These are phyloP conservation scores for Citrus reticulata DNA, from an alignment of 345 rosid genomes.

Conservation along the genomic window DNA sequence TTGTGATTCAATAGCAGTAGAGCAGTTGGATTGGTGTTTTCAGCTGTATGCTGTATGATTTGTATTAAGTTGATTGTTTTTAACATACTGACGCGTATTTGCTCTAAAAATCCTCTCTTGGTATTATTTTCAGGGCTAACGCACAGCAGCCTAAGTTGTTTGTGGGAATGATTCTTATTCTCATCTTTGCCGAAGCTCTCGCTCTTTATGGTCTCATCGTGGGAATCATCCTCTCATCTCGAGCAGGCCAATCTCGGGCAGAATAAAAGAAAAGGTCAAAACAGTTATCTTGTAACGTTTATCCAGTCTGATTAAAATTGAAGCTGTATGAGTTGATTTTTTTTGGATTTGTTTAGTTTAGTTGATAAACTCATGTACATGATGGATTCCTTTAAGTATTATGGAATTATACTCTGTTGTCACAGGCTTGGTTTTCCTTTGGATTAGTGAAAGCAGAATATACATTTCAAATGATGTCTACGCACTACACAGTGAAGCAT, in stretches of 20 bases:
- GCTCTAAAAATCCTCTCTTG: not conserved
- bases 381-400: not conserved
- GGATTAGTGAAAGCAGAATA: not conserved
- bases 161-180: conserved; percentile 49
- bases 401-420: not conserved
- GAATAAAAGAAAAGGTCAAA: conserved; percentile 18
- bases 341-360: not conserved
- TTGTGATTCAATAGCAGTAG: not conserved
- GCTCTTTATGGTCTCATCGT: conserved; percentile 47
- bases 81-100: not conserved
- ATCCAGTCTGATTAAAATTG: not conserved
- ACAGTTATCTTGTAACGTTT: not conserved
- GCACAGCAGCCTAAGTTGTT: conserved; percentile 45
- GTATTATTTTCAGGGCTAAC: conserved; percentile 29
- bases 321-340: not conserved
- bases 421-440: not conserved
- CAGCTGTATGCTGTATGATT: not conserved
- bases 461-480: not conserved
- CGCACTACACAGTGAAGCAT: not conserved
- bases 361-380: not conserved
- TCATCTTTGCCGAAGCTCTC: conserved; percentile 42
- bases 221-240: conserved; percentile 48
- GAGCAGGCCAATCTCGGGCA: conserved; percentile 51
- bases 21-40: not conserved
- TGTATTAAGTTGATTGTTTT: not conserved